Evolutionary conservation across 345 rosid species (phyloP), one percentile per base, ranked within the genome.

Genomic region (Leavenworthia alabamica): DNA sequence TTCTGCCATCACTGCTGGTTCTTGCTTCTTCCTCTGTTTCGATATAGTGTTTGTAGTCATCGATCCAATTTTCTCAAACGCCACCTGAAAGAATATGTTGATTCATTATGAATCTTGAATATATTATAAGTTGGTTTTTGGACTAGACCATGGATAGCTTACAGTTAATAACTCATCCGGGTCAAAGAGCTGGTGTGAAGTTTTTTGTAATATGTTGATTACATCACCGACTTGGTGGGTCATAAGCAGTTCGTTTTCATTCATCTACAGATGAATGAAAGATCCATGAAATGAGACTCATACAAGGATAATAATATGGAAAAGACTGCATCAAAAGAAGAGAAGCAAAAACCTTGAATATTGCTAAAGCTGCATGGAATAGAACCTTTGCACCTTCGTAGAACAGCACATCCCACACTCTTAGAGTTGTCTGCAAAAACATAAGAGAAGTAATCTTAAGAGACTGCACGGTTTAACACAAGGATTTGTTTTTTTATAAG

Each of bases 321-420:
- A n/a, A n/a, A n/a, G n/a, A n/a, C n/a, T n/a, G n/a, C n/a, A n/a
- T n/a, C n/a, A 17, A 14, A 22, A 17, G 12, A 64, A 71, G 45
- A 62, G 20, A 22, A 29, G 22, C 9, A 17, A 67, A n/a, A 66
- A 90, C 99, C 99, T 88, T 90, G 70, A 94, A 90, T 48, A 94
- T 82, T 29, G 97, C 99, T 80, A 94, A 82, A 76, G 99, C 99
- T 43, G 85, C 93, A 71, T 94, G 95, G 64, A 94, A 94, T 15
- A 94, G 82, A 82, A 90, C 95, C 81, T 90, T 90, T 36, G 95
- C 97, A 31, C 97, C 99, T 78, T 94, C 99, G 3, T 78, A 88
- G 82, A 94, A 94, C 60, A 94, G 97, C 3, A 94, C 86, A 77
- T 94, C 99, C 99, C 99, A 94, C 65, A 88, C 96, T 26, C 99